Evolutionary conservation across 2,329 filamentous ascomycete genomes (phyloP).

Genomic region (Colletotrichum sp.): DNA sequence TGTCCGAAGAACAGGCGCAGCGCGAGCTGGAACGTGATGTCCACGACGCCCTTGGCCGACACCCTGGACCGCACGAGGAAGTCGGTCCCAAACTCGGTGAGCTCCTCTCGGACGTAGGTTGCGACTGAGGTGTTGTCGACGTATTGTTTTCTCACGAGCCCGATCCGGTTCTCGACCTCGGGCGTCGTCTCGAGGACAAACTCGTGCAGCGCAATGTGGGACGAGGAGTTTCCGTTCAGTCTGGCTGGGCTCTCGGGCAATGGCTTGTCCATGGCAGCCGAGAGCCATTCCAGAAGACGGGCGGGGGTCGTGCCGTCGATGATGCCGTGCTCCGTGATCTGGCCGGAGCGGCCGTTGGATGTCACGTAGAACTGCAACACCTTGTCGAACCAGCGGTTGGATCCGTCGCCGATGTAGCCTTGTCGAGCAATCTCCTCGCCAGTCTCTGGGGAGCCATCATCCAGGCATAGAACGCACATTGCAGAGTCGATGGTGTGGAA

Average conservation of each 20-base stretch:
- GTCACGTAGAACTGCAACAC: constrained; percentile 26
- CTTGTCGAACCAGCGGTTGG: constrained; percentile 32
- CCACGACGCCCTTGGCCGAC: constrained; percentile 21
- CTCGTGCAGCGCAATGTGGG: not conserved
- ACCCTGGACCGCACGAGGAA: not conserved
- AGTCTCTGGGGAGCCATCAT: constrained; percentile 24
- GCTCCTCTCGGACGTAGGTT: not conserved
- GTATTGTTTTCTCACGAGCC: not conserved
- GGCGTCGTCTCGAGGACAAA: not conserved
- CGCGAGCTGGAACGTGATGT: constrained; percentile 25
- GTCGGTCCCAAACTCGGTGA: constrained; percentile 11
- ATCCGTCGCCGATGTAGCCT: constrained; percentile 14
- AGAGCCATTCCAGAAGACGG: not conserved
- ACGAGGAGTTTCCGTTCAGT: not conserved
- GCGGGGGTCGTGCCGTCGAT: constrained; percentile 22
- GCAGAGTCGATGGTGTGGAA: constrained; percentile 26
- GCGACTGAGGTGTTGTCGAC: not conserved
- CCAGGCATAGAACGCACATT: constrained; percentile 28
- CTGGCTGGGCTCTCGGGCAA: not conserved
- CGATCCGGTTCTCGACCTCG: not conserved
- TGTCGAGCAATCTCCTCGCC: constrained; percentile 16
- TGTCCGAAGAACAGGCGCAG: constrained; percentile 24
- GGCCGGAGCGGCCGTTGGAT: constrained; percentile 26
- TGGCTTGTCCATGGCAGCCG: not conserved
- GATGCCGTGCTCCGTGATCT: constrained; percentile 25